Percentiles rank a stretch among this genome's conserved stretches.
Conservation (phyloP, 495 filamentous ascomycete genomes). For the Penicillium coffeae region DNA sequence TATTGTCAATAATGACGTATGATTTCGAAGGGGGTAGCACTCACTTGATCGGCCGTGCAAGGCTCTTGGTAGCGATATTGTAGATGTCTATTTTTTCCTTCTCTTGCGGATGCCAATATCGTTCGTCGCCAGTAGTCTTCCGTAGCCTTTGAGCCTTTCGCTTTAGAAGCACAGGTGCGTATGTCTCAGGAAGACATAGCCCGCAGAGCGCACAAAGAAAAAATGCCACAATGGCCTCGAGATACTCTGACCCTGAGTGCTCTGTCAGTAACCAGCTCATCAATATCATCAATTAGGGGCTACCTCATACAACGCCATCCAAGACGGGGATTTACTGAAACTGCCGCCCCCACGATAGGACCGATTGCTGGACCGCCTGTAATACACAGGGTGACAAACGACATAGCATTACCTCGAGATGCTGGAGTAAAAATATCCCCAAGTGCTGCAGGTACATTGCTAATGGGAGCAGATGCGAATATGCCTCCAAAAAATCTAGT, state of each 20-base stretch:
- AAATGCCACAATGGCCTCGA: conserved; percentile 30
- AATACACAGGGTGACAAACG: conserved; percentile 39
- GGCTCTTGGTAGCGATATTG: conserved; percentile 30
- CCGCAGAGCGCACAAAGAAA: conserved; percentile 20
- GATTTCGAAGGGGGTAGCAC: neutral
- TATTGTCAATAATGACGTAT: too few relatives aligned
- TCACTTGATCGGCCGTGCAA: conserved; percentile 28
- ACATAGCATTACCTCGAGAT: conserved; percentile 35
- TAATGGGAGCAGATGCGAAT: conserved; percentile 46
- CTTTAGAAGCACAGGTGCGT: conserved; percentile 26
- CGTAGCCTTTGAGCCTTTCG: conserved; percentile 31
- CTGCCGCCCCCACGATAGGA: conserved; percentile 43
- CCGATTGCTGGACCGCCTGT: conserved; percentile 42
- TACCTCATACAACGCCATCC: conserved; percentile 36
- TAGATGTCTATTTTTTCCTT: conserved; percentile 31
- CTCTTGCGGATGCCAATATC: conserved; percentile 40
- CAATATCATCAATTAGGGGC: neutral
- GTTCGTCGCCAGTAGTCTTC: conserved; percentile 26
- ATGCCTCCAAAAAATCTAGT: conserved; percentile 45
- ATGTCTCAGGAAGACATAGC: conserved; percentile 33
- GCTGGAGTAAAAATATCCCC: conserved; percentile 45
- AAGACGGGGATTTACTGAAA: conserved; percentile 34
- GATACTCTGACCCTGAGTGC: conserved; percentile 32
- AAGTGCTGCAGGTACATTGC: conserved; percentile 43
- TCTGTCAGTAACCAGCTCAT: too few relatives aligned